These are phyloP conservation scores for Penicillium maclennaniae DNA, from an alignment of 495 filamentous ascomycete genomes.

Conservation along the genomic window DNA sequence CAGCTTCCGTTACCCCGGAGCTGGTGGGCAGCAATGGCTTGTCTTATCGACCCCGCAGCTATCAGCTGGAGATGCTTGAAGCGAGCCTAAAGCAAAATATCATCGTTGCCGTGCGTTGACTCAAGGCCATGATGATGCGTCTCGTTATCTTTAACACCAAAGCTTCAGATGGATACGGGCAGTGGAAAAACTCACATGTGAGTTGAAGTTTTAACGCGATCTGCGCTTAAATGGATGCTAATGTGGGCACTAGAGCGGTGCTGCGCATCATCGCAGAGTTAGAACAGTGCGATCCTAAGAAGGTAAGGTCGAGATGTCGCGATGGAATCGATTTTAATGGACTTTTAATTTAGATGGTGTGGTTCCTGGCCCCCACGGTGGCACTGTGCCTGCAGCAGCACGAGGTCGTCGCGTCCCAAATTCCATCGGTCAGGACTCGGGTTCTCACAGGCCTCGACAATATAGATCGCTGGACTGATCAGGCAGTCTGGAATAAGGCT, in stretches of 20 bases:
- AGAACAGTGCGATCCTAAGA: constrained; percentile 52
- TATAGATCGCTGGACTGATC: constrained; percentile 71
- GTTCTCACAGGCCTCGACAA: constrained; percentile 65
- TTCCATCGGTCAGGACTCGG: constrained; percentile 59
- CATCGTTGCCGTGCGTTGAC: constrained; percentile 68
- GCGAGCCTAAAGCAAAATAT: constrained; percentile 74
- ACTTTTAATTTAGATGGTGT: constrained; percentile 55
- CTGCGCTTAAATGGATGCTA: constrained; percentile 2
- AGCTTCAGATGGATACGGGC: constrained; percentile 80
- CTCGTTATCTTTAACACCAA: not conserved
- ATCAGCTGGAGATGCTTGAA: constrained; percentile 90
- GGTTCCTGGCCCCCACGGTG: constrained; percentile 83
- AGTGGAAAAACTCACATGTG: constrained; percentile 92
- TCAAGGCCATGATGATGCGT: not conserved
- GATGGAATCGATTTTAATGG: not conserved
- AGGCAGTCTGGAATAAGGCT: constrained; percentile 67
- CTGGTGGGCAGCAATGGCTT: constrained; percentile 5
- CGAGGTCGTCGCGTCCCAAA: constrained; percentile 55
- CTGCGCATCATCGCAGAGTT: constrained; percentile 74
- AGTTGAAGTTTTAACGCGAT: constrained; percentile 17
- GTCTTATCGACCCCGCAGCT: constrained; percentile 55
- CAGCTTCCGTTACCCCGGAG: not conserved
- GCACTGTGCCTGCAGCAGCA: constrained; percentile 71
- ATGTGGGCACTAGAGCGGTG: constrained; percentile 56
- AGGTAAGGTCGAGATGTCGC: constrained; percentile 44